A percentile compares a stretch with the other conserved stretches of the same genome.
Evolutionary conservation across 2,329 filamentous ascomycete genomes (phyloP).

Genomic region (Sclerotinia spermophila): DNA sequence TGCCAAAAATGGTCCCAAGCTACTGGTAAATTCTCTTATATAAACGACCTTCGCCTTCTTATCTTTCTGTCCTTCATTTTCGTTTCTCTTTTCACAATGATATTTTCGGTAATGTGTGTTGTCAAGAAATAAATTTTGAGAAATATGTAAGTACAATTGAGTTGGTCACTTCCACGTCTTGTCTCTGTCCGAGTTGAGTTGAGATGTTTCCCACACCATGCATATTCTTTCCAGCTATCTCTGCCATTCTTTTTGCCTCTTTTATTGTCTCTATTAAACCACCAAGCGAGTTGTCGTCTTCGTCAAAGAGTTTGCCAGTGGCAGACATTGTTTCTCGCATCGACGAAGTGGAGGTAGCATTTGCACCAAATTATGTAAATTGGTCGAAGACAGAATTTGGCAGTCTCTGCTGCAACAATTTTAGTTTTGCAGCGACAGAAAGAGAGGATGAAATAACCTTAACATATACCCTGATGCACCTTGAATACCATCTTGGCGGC

Average conservation of each 20-base stretch:
- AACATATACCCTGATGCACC: background rate
- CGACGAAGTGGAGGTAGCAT: background rate
- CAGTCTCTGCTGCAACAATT: background rate
- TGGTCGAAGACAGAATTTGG: background rate
- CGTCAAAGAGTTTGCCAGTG: background rate
- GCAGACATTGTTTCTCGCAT: background rate
- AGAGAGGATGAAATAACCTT: background rate
- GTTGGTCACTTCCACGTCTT: background rate
- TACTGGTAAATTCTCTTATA: background rate
- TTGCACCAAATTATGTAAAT: background rate
- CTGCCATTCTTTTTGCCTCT: background rate
- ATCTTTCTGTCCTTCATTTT: background rate
- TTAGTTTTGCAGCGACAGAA: background rate
- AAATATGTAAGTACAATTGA: background rate
- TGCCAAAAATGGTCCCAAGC: background rate
- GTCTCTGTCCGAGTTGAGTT: background rate
- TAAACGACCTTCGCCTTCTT: background rate
- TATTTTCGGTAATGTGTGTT: too few species aligned
- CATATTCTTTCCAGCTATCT: background rate
- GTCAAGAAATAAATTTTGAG: background rate
- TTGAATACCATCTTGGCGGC: background rate
- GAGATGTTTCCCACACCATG: background rate
- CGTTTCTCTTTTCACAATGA: background rate
- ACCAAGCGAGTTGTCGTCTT: background rate
- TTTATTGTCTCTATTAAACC: background rate